Evolutionary conservation across 2,329 filamentous ascomycete genomes (phyloP).

Genomic region (Apiospora kogelbergensis): DNA sequence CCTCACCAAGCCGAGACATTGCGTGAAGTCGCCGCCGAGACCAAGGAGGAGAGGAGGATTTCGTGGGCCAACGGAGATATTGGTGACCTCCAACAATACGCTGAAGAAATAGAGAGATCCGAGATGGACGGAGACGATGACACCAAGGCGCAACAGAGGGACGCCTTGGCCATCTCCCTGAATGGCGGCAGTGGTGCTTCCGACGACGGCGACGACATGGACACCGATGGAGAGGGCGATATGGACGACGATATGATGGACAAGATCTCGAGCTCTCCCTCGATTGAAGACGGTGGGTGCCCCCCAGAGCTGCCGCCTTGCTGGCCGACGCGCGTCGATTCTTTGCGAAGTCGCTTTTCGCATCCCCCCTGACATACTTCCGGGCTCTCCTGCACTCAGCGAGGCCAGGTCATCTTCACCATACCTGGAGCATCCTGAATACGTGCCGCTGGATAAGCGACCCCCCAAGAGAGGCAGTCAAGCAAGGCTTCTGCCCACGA

Average conservation of each 20-base stretch:
- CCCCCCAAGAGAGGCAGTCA: constrained; percentile 24
- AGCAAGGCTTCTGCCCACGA: constrained; percentile 33
- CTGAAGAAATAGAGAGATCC: constrained; percentile 44
- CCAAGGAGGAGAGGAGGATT: constrained; percentile 66
- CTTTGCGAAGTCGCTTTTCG: constrained; percentile 35
- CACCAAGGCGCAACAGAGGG: constrained; percentile 50
- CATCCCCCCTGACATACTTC: constrained; percentile 22
- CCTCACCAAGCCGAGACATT: constrained; percentile 86
- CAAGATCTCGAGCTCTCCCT: constrained; percentile 97
- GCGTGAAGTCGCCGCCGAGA: constrained; percentile 76
- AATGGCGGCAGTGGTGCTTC: constrained; percentile 52
- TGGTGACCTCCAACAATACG: constrained; percentile 44
- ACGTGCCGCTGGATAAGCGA: constrained; percentile 27
- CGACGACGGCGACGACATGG: constrained; percentile 66
- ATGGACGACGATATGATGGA: constrained; percentile 95
- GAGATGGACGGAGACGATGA: constrained; percentile 40
- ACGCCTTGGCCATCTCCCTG: constrained; percentile 59
- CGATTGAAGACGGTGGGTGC: constrained; percentile 97
- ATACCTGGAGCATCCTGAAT: constrained; percentile 39
- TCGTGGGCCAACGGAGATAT: constrained; percentile 49
- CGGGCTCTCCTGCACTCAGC: constrained; percentile 29
- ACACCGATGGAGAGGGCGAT: constrained; percentile 70
- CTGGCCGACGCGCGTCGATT: constrained; percentile 46
- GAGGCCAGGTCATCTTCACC: constrained; percentile 42
- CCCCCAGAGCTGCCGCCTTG: constrained; percentile 37